phyloP scores from a whole-genome alignment of 495 filamentous ascomycete species.

The Neurospora discreta region DNA sequence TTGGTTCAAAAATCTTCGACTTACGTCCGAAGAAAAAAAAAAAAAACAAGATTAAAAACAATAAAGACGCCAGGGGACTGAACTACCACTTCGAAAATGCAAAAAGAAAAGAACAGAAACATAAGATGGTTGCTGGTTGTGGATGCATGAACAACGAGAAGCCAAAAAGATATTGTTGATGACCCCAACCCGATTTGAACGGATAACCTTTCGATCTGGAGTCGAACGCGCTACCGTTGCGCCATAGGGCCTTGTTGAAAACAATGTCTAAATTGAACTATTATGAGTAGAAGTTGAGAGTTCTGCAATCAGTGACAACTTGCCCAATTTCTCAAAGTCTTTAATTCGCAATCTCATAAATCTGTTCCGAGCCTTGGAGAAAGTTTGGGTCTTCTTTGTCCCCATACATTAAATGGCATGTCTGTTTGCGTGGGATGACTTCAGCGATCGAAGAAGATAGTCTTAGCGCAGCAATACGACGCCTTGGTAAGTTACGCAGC shows the following conservation, averaged over 20 bases:
- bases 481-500: neutral
- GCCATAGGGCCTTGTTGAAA: conserved; percentile 6
- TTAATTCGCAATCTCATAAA: too few species aligned
- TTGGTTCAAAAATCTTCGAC: neutral
- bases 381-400: too few species aligned
- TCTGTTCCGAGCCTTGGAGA: too few species aligned
- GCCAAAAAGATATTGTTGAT: neutral
- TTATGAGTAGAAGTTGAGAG: neutral
- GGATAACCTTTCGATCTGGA: too few species aligned
- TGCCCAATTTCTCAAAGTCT: too few species aligned
- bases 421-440: too few species aligned
- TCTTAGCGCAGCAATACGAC: neutral
- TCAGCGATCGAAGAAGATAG: neutral
- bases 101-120: neutral
- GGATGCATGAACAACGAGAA: neutral
- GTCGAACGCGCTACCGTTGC: conserved; percentile 26
- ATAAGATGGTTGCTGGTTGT: neutral
- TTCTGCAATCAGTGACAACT: neutral
- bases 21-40: neutral
- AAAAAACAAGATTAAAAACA: too few species aligned
- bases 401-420: too few species aligned
- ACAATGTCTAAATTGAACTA: accelerated
- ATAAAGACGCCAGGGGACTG: neutral
- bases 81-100: neutral
- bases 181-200: conserved; percentile 5